These are phyloP conservation scores for Curvularia hawaiiensis DNA, from an alignment of 2,329 filamentous ascomycete species.

Conservation along the genomic window DNA sequence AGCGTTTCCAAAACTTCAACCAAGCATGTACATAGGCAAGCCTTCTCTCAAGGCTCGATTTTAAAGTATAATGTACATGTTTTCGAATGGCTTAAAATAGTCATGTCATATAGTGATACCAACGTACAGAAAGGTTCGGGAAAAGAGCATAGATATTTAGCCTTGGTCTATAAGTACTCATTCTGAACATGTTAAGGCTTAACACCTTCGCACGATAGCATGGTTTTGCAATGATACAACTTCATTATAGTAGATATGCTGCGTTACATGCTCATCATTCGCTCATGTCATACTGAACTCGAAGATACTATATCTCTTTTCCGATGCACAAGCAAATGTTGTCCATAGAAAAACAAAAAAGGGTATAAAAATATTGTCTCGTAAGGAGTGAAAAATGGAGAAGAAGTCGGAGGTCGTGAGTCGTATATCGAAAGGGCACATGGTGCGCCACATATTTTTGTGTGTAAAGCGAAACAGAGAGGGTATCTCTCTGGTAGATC, in stretches of 20 bases:
- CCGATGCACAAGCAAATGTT: neutral
- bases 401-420: neutral
- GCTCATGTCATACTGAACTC: neutral
- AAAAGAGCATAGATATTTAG: too few species aligned
- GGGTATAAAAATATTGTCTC: constrained; percentile 10
- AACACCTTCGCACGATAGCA: neutral
- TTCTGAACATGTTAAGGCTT: neutral
- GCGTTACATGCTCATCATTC: neutral
- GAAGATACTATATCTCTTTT: too few species aligned
- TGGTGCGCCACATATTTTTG: constrained; percentile 1
- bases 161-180: neutral
- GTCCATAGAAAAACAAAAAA: neutral
- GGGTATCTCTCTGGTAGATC: neutral
- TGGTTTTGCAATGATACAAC: neutral
- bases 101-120: too few species aligned
- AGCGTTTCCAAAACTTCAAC: neutral
- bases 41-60: neutral
- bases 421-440: constrained; percentile 1
- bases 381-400: neutral
- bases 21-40: neutral
- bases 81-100: neutral
- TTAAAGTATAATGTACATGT: neutral
- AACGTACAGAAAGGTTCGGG: neutral
- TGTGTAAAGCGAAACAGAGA: constrained; percentile 1
- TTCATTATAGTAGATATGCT: constrained; percentile 1